Percentiles rank a stretch among this genome's conserved stretches.
phyloP scores from a whole-genome alignment of 1,284 basidiomycete genomes.

The Ceratobasidium sp. region DNA sequence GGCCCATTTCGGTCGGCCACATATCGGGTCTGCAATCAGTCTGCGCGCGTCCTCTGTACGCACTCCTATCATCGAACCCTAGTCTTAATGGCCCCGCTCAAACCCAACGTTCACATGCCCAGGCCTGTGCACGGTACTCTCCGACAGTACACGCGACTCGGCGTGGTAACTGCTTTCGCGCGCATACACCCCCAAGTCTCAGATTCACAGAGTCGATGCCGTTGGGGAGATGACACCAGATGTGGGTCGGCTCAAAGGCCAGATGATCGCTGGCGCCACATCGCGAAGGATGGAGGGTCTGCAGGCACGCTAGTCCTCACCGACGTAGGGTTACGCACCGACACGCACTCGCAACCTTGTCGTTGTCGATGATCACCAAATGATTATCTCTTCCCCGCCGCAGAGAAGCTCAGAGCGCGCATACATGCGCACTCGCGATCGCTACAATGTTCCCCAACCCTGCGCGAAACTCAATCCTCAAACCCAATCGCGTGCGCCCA shows the following conservation, averaged over 20 bases:
- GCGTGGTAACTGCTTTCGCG: not conserved
- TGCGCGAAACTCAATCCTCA: constrained; percentile 3
- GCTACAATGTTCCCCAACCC: not conserved
- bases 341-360: not conserved
- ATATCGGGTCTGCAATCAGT: constrained; percentile 24
- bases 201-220: too few species aligned
- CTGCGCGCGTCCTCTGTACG: not conserved
- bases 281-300: not conserved
- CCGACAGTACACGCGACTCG: not conserved
- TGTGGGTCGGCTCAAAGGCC: too few species aligned
- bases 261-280: not conserved
- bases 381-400: not conserved
- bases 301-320: not conserved
- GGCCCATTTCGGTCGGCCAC: constrained; percentile 1
- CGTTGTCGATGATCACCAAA: not conserved
- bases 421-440: too few species aligned
- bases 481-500: constrained; percentile 8
- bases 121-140: not conserved
- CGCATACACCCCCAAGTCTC: not conserved
- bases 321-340: not conserved
- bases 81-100: not conserved
- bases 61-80: constrained; percentile 12
- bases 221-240: constrained; percentile 12
- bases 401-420: not conserved
- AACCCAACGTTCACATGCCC: not conserved